Conservation (phyloP, 75 land plant species). For the Cryptomeria japonica region DNA sequence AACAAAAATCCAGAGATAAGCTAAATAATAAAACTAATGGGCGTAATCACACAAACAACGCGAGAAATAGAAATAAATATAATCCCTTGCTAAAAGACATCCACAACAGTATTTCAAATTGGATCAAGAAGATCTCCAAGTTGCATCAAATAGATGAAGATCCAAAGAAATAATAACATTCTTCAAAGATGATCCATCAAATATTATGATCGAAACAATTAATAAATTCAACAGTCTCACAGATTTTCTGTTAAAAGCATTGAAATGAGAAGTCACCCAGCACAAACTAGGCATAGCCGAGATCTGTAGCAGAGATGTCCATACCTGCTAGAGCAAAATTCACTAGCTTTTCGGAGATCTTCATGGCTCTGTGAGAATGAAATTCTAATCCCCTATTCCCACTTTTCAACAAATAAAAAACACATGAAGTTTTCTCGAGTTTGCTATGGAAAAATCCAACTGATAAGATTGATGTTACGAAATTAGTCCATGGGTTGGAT, state of each 20-base stretch:
- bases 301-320: background rate
- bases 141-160: background rate
- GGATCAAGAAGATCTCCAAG: background rate
- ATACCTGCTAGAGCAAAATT: slow-evolving; percentile 66
- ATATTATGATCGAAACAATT: background rate
- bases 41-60: background rate
- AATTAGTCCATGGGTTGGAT: background rate
- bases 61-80: background rate
- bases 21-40: background rate
- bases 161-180: background rate
- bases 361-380: slow-evolving; percentile 35
- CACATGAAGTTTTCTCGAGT: background rate
- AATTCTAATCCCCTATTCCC: background rate
- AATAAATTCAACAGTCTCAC: background rate
- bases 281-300: background rate
- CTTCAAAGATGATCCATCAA: background rate
- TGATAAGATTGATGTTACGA: background rate
- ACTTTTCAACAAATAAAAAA: background rate
- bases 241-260: background rate
- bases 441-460: background rate
- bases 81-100: background rate
- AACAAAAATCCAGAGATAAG: background rate
- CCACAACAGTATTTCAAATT: background rate
- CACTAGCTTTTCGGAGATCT: slow-evolving; percentile 43
- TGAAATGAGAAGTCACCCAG: too few relatives aligned